Base-by-base conservation (phyloP, 73 alveolate species). In the Diophrys sp. region DNA sequence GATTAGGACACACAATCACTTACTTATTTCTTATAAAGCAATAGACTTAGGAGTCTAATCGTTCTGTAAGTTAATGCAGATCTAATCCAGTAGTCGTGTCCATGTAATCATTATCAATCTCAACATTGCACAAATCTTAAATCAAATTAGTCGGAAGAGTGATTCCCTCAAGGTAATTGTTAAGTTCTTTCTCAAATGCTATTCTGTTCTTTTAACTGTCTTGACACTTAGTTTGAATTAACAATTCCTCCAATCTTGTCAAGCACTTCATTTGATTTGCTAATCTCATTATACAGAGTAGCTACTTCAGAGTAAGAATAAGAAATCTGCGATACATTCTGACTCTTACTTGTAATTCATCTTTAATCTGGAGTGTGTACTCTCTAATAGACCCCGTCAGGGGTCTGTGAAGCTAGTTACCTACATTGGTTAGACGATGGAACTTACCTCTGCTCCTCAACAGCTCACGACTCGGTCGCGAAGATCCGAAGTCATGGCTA, bases 31-130 rank as follows among this genome's bases (percentile, higher is more conserved):
- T 29, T 81, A 56, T 18, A 66, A 29, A 11, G 76, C 82, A 44
- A 24, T 75, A 1, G 77, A 33, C 0, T 54, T n/a, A 2, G 69
- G 67, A 0, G 62, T 44, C 18, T 44, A 44, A 11, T 44, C 11
- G 1, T 75, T 71, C 25, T 70, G 73, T 24, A 70, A 54, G 54
- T 73, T 70, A 54, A 0, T n/a, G 2, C 82, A 29, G 11, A 81
- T 82, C 71, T 74, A 67, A 29, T 72, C 72, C 14, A 90, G 80
- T 30, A 82, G 70, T 80, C 29, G 81, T 81, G 2, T 86, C 93
- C 56, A 90, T 31, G 62, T 81, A 90, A 11, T 75, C 93, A 32
- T 73, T 71, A 73, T 90, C 94, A n/a, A 90, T 74, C 23, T 90
- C 96, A n/a, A 70, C 33, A 11, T 90, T 62, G 57, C 93, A 79